Base-by-base conservation (phyloP, 805 yeast species). In the Metschnikowia drakensbergensis region DNA sequence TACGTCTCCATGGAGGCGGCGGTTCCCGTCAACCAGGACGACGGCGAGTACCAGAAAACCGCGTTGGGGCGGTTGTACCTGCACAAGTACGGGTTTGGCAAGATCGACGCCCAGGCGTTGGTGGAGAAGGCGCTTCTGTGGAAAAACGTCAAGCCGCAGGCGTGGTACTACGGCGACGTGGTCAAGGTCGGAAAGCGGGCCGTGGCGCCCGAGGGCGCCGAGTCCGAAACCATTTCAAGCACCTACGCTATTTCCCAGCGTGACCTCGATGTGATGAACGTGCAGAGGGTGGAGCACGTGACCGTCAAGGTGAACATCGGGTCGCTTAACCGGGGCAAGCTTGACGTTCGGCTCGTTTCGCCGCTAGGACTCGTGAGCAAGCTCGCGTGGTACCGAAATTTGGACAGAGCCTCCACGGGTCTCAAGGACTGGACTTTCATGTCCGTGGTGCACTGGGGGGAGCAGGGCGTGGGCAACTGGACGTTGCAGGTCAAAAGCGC, bases 381-480 rank as follows among this genome's bases (percentile, higher is more conserved):
- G 39, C 74, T 94, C 51, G 97, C 94, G 0, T 78, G 82, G 25
- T 74, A 75, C 17, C 78, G 99, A 57, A 68, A 67, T 5, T 55
- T 67, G 17, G 99, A 94, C 65, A 54, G 49, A 6, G 73, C 82
- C 5, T 53, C 57, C 1, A 71, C 63, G 1, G 96, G 96, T 0
- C 86, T 88, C 54, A 58, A 63, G 4, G 75, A 86, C 56, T 94
- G 99, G 99, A 86, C 88, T 1, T 94, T 94, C 62, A 88, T 91
- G 88, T 80, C 92, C 8, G 98, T 94, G n/a, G 97, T 96, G 1
- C 98, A 94, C 64, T 94, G 98, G 97, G 97, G 97, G 35, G 91
- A 85, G 57, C 42, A 62, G 2, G 92, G 91, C 2, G 66, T 67
- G 26, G 99, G 99, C 8, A 81, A 77, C 4, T 94, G 99, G 99